phyloP scores from a whole-genome alignment of 2,329 filamentous ascomycete genomes.

The Aspergillus ruber region DNA sequence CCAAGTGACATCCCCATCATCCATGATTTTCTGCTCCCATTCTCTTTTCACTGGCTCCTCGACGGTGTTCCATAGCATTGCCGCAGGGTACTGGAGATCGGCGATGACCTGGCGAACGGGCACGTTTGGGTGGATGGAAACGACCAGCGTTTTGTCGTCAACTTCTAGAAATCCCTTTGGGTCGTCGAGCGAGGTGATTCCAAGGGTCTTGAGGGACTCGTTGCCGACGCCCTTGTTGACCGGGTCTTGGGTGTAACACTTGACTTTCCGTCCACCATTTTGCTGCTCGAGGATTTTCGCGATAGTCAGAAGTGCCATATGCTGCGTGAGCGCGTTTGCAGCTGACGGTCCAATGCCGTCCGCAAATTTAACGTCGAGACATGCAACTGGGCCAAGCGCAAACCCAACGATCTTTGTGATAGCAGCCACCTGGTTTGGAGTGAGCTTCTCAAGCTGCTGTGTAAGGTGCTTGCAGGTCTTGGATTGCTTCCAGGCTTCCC shows the following conservation, averaged over 20 bases:
- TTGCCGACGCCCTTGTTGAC: constrained; percentile 15
- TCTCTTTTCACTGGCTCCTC: constrained; percentile 3
- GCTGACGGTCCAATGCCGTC: constrained; percentile 1
- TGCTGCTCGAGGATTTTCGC: background rate
- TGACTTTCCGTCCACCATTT: constrained; percentile 5
- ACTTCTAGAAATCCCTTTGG: constrained; percentile 32
- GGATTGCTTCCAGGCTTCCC: constrained; percentile 14
- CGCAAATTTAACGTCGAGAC: background rate
- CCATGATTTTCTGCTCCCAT: constrained; percentile 9
- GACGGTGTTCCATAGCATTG: constrained; percentile 23
- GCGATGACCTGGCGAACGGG: constrained; percentile 35
- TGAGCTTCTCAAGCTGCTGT: constrained; percentile 6
- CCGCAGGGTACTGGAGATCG: constrained; percentile 31
- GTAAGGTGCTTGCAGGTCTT: constrained; percentile 10
- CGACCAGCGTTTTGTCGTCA: constrained; percentile 32
- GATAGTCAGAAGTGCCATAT: constrained; percentile 14
- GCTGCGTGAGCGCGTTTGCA: constrained; percentile 13
- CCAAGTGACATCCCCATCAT: constrained; percentile 13
- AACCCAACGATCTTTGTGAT: constrained; percentile 21
- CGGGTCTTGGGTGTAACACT: constrained; percentile 24
- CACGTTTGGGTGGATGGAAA: constrained; percentile 27
- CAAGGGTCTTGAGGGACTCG: constrained; percentile 11
- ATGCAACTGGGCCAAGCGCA: constrained; percentile 14
- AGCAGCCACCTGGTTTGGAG: background rate
- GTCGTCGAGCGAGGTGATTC: constrained; percentile 20